These are phyloP conservation scores for Boletus bicolor DNA, from an alignment of 768 basidiomycete genomes.

Conservation along the genomic window DNA sequence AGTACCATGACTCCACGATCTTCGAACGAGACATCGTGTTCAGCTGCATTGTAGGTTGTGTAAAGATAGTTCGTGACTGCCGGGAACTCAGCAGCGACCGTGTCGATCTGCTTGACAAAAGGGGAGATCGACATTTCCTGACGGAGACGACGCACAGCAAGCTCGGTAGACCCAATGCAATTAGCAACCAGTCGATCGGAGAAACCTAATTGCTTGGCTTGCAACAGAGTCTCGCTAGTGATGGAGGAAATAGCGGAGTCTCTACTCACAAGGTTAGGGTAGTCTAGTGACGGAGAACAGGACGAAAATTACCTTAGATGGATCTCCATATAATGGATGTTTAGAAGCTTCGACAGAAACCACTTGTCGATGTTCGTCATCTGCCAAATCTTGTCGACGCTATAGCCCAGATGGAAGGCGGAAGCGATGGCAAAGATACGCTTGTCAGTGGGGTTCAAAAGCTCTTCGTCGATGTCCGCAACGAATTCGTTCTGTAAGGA, in stretches of 20 bases:
- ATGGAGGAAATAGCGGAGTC: slow-evolving; percentile 63
- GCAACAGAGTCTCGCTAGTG: slow-evolving; percentile 58
- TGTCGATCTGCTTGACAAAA: slow-evolving; percentile 98
- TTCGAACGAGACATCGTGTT: slow-evolving; percentile 86
- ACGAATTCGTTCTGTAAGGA: slow-evolving; percentile 74
- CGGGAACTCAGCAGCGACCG: slow-evolving; percentile 98
- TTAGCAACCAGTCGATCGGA: slow-evolving; percentile 87
- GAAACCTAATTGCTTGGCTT: slow-evolving; percentile 93
- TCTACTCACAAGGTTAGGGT: slow-evolving; percentile 35
- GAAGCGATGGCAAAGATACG: slow-evolving; percentile 95
- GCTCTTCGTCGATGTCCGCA: slow-evolving; percentile 89
- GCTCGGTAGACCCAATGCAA: slow-evolving; percentile 85
- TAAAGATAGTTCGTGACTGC: slow-evolving; percentile 99
- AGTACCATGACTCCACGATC: slow-evolving; percentile 97
- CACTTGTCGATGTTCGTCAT: slow-evolving; percentile 99
- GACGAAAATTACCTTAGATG: slow-evolving; percentile 55
- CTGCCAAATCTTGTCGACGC: slow-evolving; percentile 93
- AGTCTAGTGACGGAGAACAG: background rate
- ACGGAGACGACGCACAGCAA: slow-evolving; percentile 87
- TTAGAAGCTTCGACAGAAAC: slow-evolving; percentile 89
- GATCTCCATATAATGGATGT: slow-evolving; percentile 81
- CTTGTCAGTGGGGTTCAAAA: slow-evolving; percentile 93
- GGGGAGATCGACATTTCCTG: slow-evolving; percentile 81
- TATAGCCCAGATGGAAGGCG: slow-evolving; percentile 90
- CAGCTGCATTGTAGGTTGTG: slow-evolving; percentile 94